phyloP scores from a whole-genome alignment of 768 basidiomycete genomes.

The Pulveroboletus sp. region DNA sequence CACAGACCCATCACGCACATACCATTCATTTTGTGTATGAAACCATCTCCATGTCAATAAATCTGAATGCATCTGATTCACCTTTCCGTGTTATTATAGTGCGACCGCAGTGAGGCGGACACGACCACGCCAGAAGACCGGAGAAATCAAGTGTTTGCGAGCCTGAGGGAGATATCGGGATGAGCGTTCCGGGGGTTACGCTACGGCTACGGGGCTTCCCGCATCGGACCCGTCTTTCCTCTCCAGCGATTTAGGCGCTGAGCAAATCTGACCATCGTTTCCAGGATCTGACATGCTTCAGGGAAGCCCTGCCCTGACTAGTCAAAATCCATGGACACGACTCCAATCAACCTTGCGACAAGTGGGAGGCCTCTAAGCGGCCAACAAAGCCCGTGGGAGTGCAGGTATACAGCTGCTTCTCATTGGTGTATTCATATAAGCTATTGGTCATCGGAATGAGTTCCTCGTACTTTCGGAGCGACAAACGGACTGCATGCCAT shows the following conservation, averaged over 20 bases:
- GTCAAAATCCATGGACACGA: slow-evolving; percentile 15
- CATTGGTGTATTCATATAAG: slow-evolving; percentile 2
- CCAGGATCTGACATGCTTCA: slow-evolving; percentile 14
- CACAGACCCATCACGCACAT: background rate
- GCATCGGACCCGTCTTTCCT: slow-evolving; percentile 7
- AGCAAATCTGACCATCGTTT: slow-evolving; percentile 4
- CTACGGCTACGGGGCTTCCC: background rate
- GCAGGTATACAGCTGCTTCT: slow-evolving; percentile 4
- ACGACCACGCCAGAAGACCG: background rate
- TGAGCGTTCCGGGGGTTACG: slow-evolving; percentile 8
- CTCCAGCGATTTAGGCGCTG: slow-evolving; percentile 22
- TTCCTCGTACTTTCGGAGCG: background rate
- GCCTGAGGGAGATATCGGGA: slow-evolving; percentile 14
- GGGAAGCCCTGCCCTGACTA: slow-evolving; percentile 3
- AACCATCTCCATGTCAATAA: slow-evolving; percentile 20
- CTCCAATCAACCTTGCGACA: slow-evolving; percentile 14
- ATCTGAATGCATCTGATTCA: background rate
- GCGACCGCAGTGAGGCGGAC: slow-evolving; percentile 14
- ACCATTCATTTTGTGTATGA: slow-evolving; percentile 4
- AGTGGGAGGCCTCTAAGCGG: slow-evolving; percentile 21
- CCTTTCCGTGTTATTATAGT: slow-evolving; percentile 12
- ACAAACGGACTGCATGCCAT: background rate
- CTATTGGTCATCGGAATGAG: background rate
- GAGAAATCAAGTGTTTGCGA: background rate
- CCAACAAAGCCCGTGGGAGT: slow-evolving; percentile 17